Percentiles rank a stretch among this genome's conserved stretches.
Conservation (phyloP, 257 asterid species). For the Solanum paucissectum region DNA sequence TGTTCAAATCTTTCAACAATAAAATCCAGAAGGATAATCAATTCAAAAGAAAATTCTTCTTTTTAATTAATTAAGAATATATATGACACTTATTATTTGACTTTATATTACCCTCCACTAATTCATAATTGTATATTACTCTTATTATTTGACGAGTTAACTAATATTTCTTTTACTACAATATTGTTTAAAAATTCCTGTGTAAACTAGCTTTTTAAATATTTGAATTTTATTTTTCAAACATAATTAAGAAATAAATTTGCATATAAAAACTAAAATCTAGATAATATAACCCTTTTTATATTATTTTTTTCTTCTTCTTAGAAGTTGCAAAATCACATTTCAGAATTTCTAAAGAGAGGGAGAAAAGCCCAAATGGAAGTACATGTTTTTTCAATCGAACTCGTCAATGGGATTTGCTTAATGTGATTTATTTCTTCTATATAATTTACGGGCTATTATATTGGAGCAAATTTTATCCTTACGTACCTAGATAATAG, state of each 20-base stretch:
- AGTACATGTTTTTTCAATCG: not conserved
- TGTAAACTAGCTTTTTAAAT: not conserved
- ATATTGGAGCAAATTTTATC: not conserved
- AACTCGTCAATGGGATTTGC: not conserved
- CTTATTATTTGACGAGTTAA: not conserved
- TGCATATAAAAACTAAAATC: not conserved
- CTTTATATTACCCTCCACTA: not conserved
- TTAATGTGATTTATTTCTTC: not conserved
- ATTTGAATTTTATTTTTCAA: not conserved
- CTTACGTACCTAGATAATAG: not conserved
- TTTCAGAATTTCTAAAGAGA: too few relatives aligned
- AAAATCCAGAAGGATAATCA: not conserved
- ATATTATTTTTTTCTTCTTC: not conserved
- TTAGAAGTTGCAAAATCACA: not conserved
- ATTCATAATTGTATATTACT: not conserved
- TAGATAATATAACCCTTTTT: not conserved
- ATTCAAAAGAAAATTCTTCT: not conserved
- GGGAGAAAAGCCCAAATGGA: too few relatives aligned
- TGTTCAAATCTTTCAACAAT: not conserved
- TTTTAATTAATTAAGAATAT: too few relatives aligned
- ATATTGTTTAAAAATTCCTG: not conserved
- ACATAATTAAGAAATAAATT: not conserved
- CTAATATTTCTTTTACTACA: not conserved
- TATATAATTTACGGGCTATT: not conserved
- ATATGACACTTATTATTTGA: not conserved